Percentiles rank a stretch among this genome's conserved stretches.
These are phyloP conservation scores for Williopsis jadinii DNA, from an alignment of 1,139 yeast genomes.

Conservation along the genomic window DNA sequence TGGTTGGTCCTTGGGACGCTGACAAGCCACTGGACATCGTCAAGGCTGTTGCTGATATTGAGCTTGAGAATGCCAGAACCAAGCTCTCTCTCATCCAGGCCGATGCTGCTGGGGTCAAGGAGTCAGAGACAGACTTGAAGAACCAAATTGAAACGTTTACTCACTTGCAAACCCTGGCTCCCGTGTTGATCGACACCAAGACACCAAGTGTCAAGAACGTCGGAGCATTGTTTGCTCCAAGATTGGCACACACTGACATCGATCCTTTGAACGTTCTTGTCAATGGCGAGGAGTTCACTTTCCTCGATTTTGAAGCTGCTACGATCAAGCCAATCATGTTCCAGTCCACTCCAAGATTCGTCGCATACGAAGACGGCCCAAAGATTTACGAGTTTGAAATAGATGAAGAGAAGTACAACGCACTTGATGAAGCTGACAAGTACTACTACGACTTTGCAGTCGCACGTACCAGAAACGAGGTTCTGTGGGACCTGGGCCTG, in stretches of 20 bases:
- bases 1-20: slow-evolving; percentile 71
- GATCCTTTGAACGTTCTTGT: slow-evolving; percentile 83
- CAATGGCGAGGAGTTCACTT: slow-evolving; percentile 37
- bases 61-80: slow-evolving; percentile 53
- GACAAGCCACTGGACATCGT: slow-evolving; percentile 54
- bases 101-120: slow-evolving; percentile 38
- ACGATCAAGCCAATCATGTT: slow-evolving; percentile 75
- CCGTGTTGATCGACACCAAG: slow-evolving; percentile 43
- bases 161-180: slow-evolving; percentile 47
- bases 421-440: slow-evolving; percentile 64
- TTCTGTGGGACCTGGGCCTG: slow-evolving; percentile 74
- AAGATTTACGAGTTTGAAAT: slow-evolving; percentile 69
- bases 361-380: slow-evolving; percentile 74
- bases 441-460: slow-evolving; percentile 81
- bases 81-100: slow-evolving; percentile 52
- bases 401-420: slow-evolving; percentile 65
- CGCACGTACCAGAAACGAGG: slow-evolving; percentile 85
- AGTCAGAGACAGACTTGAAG: slow-evolving; percentile 35
- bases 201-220: slow-evolving; percentile 50
- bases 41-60: slow-evolving; percentile 56
- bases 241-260: slow-evolving; percentile 73
- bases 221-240: slow-evolving; percentile 60
- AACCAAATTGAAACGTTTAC: slow-evolving; percentile 53
- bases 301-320: slow-evolving; percentile 78
- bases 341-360: slow-evolving; percentile 72